These are phyloP conservation scores for Asterophora parasitica DNA, from an alignment of 768 basidiomycete species.

Conservation along the genomic window DNA sequence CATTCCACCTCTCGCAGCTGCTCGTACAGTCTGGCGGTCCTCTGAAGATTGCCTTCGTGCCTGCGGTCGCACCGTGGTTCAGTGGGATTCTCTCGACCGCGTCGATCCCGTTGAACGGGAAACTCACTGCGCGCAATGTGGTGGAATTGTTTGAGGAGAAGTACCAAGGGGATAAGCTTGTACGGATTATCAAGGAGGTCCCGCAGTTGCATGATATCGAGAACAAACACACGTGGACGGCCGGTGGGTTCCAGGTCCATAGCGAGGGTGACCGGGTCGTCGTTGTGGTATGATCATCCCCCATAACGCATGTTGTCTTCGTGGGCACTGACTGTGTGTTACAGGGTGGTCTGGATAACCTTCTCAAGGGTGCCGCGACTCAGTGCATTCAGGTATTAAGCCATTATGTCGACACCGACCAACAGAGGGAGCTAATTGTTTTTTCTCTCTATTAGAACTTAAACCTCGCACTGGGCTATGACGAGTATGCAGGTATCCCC, in stretches of 20 bases:
- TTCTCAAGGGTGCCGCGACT: conserved; percentile 98
- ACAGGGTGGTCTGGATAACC: conserved; percentile 91
- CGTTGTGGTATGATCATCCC: conserved; percentile 64
- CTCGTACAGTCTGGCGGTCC: conserved; percentile 27
- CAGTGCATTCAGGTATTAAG: conserved; percentile 86
- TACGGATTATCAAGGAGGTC: conserved; percentile 62
- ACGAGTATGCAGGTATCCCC: conserved; percentile 80
- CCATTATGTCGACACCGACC: neutral
- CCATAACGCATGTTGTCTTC: neutral
- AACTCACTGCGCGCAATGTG: conserved; percentile 69
- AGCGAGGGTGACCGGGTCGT: conserved; percentile 86
- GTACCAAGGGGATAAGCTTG: conserved; percentile 72
- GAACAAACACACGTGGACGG: conserved; percentile 81
- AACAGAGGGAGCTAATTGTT: neutral
- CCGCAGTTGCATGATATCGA: conserved; percentile 73
- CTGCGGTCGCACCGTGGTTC: conserved; percentile 90
- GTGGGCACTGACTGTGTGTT: neutral
- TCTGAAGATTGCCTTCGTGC: conserved; percentile 78
- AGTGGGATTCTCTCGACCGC: conserved; percentile 90
- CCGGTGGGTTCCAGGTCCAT: conserved; percentile 94
- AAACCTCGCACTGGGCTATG: conserved; percentile 84
- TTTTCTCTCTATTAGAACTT: conserved; percentile 58
- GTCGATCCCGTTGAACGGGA: conserved; percentile 71
- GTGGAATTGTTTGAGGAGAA: conserved; percentile 67
- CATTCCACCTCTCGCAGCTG: conserved; percentile 70